These are phyloP conservation scores for Phyllosticta citribraziliensis DNA, from an alignment of 2,329 filamentous ascomycete genomes.

Conservation along the genomic window DNA sequence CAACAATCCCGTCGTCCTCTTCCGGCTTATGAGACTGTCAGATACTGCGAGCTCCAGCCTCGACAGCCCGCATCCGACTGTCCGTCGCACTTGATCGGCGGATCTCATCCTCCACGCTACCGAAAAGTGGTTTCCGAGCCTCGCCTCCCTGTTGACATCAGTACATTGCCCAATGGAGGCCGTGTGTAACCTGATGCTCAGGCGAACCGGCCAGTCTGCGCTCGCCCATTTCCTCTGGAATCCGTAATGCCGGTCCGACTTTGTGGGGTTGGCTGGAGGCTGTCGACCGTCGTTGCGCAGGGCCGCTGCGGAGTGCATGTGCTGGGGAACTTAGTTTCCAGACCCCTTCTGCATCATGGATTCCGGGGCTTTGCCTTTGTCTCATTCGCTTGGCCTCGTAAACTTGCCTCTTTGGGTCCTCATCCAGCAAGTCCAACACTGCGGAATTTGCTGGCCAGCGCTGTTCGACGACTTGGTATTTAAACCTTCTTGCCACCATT, in stretches of 20 bases:
- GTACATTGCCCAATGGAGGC: slow-evolving; percentile 1
- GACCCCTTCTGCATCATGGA: slow-evolving; percentile 8
- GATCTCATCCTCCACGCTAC: slow-evolving; percentile 2
- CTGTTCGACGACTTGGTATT: slow-evolving; percentile 6
- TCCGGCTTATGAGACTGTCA: background rate
- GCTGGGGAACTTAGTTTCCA: slow-evolving; percentile 10
- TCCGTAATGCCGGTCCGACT: background rate
- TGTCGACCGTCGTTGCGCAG: background rate
- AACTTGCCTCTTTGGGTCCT: background rate
- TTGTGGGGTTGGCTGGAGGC: background rate
- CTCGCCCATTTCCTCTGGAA: background rate
- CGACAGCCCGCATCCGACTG: background rate
- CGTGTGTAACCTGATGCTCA: slow-evolving; percentile 7
- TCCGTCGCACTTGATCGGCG: background rate
- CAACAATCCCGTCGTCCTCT: background rate
- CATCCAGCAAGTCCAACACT: background rate
- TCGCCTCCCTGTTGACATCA: slow-evolving; percentile 9
- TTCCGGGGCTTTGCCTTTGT: slow-evolving; percentile 6
- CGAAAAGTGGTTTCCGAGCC: slow-evolving; percentile 10
- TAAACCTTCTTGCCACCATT: slow-evolving; percentile 5
- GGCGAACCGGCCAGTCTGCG: background rate
- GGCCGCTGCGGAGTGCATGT: background rate
- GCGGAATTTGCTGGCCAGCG: background rate
- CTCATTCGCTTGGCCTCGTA: background rate
- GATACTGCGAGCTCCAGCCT: background rate